Percentiles rank a stretch among this genome's conserved stretches.
Conservation (phyloP, 2,329 filamentous ascomycete species). For the Xylaria sp. region DNA sequence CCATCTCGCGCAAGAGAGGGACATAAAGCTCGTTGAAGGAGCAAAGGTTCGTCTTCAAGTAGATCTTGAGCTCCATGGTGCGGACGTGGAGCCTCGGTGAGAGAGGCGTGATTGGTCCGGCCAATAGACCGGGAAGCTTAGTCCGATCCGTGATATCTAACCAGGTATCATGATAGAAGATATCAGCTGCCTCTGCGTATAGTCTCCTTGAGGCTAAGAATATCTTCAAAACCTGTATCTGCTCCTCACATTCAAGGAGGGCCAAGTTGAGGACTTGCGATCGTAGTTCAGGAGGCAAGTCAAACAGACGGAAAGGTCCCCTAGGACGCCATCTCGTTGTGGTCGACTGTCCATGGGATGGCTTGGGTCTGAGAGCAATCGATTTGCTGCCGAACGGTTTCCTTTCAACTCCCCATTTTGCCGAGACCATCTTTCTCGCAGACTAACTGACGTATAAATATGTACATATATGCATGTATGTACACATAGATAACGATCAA, state of each 20-base stretch:
- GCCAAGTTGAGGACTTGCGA: conserved; percentile 40
- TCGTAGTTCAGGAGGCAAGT: conserved; percentile 47
- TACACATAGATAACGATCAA: background rate
- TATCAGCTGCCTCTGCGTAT: conserved; percentile 45
- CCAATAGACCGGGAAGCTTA: conserved; percentile 39
- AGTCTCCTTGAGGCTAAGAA: conserved; percentile 42
- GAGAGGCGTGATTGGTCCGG: conserved; percentile 35
- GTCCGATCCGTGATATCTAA: conserved; percentile 40
- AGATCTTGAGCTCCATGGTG: conserved; percentile 43
- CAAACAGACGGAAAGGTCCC: conserved; percentile 46
- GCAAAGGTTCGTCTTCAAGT: conserved; percentile 39
- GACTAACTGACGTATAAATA: background rate
- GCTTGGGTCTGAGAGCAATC: conserved; percentile 41
- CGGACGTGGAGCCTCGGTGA: conserved; percentile 45
- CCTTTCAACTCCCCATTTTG: conserved; percentile 10
- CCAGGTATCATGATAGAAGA: conserved; percentile 45
- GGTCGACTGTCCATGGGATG: conserved; percentile 1
- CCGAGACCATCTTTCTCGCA: conserved; percentile 31
- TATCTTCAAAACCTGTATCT: conserved; percentile 39
- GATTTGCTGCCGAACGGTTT: conserved; percentile 39
- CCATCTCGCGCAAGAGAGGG: conserved; percentile 43
- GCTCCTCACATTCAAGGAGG: conserved; percentile 34
- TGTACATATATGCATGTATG: background rate
- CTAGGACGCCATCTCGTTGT: conserved; percentile 33
- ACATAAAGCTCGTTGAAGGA: conserved; percentile 41